Base-by-base conservation (phyloP, 345 rosid genomes). In the Euclidium syriacum region DNA sequence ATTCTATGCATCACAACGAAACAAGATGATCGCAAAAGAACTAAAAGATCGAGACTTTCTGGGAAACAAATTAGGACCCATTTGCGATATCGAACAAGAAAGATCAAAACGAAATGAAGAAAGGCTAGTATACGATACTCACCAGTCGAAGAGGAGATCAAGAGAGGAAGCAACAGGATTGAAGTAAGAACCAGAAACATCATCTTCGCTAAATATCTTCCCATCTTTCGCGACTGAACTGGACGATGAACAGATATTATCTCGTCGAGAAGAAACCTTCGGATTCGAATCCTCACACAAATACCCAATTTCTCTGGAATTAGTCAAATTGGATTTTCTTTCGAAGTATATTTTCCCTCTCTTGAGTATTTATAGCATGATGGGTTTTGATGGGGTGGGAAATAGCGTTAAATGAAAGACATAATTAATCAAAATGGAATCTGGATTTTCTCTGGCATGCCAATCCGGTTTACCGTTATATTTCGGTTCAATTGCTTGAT, bases 141-240 rank as follows among this genome's bases (percentile, higher is more conserved):
- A 62, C 67, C 36, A 38, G 17, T 47, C 2, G 35, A 48, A 35
- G 46, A 36, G 18, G 57, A 62, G 47, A 62, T 35, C 5, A 48
- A 26, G 35, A 49, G 36, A 24, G 12, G 57, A 47, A 61, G 47
- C 6, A 33, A 15, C 4, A 34, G n/a, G n/a, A n/a, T n/a, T n/a
- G n/a, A n/a, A n/a, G n/a, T n/a, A n/a, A n/a, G 15, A 7, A 62
- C 9, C 8, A 62, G 48, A 62, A 35, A 15, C 44, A 49, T 7
- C 35, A 4, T 24, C 19, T 49, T 47, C 14, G 26, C 24, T 36
- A 49, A 7, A 36, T 15, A 23, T 15, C 16, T 34, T 22, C 65
- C 33, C 44, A 61, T 61, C 39, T 61, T 32, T 30, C 44, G 32
- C 32, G 16, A 18, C 5, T 42, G 40, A 58, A 29, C 19, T 26